phyloP scores from a whole-genome alignment of 169 alveolate genomes.

The Cryptosporidium baileyi region DNA sequence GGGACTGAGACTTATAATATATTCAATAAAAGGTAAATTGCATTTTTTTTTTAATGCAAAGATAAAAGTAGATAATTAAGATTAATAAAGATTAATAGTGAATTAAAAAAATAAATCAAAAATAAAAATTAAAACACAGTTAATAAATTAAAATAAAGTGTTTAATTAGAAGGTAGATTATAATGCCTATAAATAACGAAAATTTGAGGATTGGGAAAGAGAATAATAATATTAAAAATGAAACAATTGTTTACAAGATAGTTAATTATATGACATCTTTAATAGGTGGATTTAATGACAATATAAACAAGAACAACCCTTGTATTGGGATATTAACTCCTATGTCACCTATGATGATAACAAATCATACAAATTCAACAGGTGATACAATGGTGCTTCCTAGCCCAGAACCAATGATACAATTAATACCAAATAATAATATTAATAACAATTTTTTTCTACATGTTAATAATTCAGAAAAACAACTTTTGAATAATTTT shows the following conservation, averaged over 20 bases:
- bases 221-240: neutral
- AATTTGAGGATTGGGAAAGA: conserved; percentile 4
- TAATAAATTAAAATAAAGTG: neutral
- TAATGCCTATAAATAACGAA: conserved; percentile 39
- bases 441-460: neutral
- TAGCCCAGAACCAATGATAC: conserved; percentile 66
- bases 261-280: conserved; percentile 59
- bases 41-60: no score
- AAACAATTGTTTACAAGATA: conserved; percentile 31
- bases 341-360: conserved; percentile 55
- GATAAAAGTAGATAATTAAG: no score
- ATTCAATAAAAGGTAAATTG: no score
- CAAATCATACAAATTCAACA: neutral
- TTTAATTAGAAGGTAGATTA: neutral
- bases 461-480: neutral
- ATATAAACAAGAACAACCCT: conserved; percentile 37
- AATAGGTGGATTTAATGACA: conserved; percentile 52
- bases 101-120: no score
- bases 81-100: no score
- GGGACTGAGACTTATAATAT: no score
- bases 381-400: conserved; percentile 51
- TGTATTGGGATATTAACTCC: conserved; percentile 61
- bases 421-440: conserved; percentile 21
- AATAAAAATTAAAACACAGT: neutral
- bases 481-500: neutral